A percentile compares a stretch with the other conserved stretches of the same genome.
These are phyloP conservation scores for Selaginella tamariscina DNA, from an alignment of 75 land plant species.

Conservation along the genomic window DNA sequence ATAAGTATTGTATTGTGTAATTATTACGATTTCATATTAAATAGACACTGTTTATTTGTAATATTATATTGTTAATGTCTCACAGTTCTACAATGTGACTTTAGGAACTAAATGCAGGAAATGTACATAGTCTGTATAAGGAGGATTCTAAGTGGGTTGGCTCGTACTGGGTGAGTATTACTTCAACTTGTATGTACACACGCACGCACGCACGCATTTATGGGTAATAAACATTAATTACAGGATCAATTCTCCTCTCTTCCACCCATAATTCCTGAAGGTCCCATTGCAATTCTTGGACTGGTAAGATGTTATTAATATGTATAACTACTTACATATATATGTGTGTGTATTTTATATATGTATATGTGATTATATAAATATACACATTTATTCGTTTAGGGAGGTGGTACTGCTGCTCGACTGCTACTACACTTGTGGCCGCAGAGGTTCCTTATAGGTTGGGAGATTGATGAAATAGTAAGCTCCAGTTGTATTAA, in stretches of 20 bases:
- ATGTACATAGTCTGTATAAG: constrained; percentile 49
- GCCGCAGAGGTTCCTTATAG: constrained; percentile 54
- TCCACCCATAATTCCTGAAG: constrained; percentile 59
- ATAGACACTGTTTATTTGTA: too few species aligned
- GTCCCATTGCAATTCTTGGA: constrained; percentile 66
- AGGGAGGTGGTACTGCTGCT: constrained; percentile 82
- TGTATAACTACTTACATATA: too few species aligned
- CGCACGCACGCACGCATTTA: not conserved
- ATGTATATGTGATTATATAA: too few species aligned
- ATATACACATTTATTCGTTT: not conserved
- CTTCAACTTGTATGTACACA: not conserved
- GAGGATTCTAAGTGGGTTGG: constrained; percentile 44
- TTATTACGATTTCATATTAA: too few species aligned
- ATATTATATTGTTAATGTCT: too few species aligned
- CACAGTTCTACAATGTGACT: too few species aligned
- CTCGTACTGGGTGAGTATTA: constrained; percentile 52
- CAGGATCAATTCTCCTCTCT: constrained; percentile 71
- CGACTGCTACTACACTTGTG: constrained; percentile 53
- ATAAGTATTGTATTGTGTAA: too few species aligned
- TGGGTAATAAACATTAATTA: not conserved
- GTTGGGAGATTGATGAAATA: constrained; percentile 71
- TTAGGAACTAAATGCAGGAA: too few species aligned
- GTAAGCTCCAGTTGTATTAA: too few species aligned
- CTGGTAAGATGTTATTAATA: constrained; percentile 33
- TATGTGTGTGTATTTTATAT: too few species aligned